Evolutionary conservation across 164 flowering plant genomes (phyloP).

Genomic region (Dillenia turbinata): DNA sequence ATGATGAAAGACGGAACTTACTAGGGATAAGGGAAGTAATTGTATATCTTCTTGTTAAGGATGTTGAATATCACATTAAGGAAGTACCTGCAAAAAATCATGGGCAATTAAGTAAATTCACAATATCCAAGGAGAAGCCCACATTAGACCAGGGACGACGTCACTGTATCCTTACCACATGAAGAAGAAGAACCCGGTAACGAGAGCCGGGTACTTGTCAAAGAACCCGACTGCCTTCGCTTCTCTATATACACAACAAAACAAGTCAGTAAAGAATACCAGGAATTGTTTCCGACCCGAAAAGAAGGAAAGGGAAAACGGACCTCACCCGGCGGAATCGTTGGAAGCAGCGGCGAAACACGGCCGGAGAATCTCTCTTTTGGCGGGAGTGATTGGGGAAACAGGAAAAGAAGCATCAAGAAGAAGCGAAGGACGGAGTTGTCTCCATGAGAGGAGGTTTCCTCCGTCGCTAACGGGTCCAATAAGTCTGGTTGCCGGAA

Average conservation of each 20-base stretch:
- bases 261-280: constrained; percentile 15
- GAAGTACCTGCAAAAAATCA: constrained; percentile 61
- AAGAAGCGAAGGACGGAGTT: constrained; percentile 61
- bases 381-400: constrained; percentile 6
- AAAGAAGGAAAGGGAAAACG: constrained; percentile 34
- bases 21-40: constrained; percentile 98
- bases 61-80: constrained; percentile 97
- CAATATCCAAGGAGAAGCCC: not conserved
- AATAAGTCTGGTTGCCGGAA: constrained; percentile 17
- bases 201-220: constrained; percentile 67
- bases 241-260: constrained; percentile 35
- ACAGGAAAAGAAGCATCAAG: constrained; percentile 35
- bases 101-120: constrained; percentile 10
- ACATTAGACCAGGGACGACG: not conserved
- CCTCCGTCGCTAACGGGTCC: constrained; percentile 62
- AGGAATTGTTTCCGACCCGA: constrained; percentile 10
- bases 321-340: constrained; percentile 97
- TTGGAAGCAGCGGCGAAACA: constrained; percentile 47
- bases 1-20: constrained; percentile 27
- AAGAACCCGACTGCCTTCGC: constrained; percentile 59
- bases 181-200: constrained; percentile 97
- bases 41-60: constrained; percentile 95
- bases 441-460: constrained; percentile 78
- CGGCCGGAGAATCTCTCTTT: constrained; percentile 36
- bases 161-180: constrained; percentile 61